Evolutionary conservation across 257 asterid genomes (phyloP), one percentile per base, ranked within the genome.

Genomic region (Cynanchum wilfordii): DNA sequence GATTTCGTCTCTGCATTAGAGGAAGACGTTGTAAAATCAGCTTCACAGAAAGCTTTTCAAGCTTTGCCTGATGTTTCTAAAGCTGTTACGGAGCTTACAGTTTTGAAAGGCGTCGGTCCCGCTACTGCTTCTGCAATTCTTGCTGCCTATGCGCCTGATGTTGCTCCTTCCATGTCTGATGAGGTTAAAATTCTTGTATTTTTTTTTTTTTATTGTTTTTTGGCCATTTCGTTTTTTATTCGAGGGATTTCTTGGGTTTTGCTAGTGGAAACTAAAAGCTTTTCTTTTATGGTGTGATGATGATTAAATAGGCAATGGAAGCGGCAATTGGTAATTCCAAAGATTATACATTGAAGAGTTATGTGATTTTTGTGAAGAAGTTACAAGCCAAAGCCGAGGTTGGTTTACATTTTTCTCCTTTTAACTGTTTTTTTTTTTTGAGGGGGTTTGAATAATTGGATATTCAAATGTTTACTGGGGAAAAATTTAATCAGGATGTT

Each of bases 121-220:
- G 98, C 98, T 70, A 93, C 97, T 44, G 97, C 98, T 42, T 93
- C 98, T 7, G 97, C 97, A 17, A 81, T 90, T 29, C 92, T 93
- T 58, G 94, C 98, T 5, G 98, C 94, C 55, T 89, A 84, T 45
- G 82, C 96, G 45, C 98, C 97, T 27, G 87, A 88, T n/a, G 64
- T 86, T 67, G 93, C 89, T 42, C 96, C 97, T 2, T 93, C 90
- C 84, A 93, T 93, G 96, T 93, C 97, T 68, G 97, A 93, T 74
- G 96, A 92, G 91, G 97, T 87, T 52, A 65, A 47, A 7, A 16
- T 71, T 13, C 52, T 29, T 50, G 64, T 47, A 15, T 30, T 73
- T 47, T 40, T 9, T 7, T 8, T 8, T 42, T 42, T 42, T 42
- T 40, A 0, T 7, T 7, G 0, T 7, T 9, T 40, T 40, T 0